A percentile compares a stretch with the other conserved stretches of the same genome.
Conservation (phyloP, 495 filamentous ascomycete genomes). For the Daldinia childiae region DNA sequence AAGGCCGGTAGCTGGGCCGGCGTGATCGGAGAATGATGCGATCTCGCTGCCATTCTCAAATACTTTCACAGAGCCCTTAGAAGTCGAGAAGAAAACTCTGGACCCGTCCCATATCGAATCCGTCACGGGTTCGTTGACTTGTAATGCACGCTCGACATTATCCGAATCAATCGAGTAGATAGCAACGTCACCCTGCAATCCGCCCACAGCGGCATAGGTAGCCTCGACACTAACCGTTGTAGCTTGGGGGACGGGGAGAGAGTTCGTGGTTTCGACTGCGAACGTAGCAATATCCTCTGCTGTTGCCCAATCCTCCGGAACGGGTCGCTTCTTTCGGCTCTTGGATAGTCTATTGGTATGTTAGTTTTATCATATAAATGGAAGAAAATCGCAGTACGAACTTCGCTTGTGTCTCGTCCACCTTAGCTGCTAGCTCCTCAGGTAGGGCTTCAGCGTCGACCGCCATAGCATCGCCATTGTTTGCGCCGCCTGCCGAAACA, state of each 20-base stretch:
- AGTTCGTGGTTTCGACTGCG: slow-evolving; percentile 68
- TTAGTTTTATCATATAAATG: slow-evolving; percentile 15
- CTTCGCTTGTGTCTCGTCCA: slow-evolving; percentile 81
- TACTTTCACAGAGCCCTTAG: slow-evolving; percentile 79
- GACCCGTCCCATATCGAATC: slow-evolving; percentile 80
- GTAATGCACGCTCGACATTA: slow-evolving; percentile 71
- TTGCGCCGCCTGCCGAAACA: slow-evolving; percentile 66
- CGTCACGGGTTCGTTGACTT: slow-evolving; percentile 75
- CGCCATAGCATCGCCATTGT: slow-evolving; percentile 86
- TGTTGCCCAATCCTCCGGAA: slow-evolving; percentile 87
- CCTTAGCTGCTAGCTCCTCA: slow-evolving; percentile 73
- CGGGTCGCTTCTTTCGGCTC: slow-evolving; percentile 83
- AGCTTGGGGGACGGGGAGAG: slow-evolving; percentile 68
- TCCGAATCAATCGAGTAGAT: slow-evolving; percentile 82
- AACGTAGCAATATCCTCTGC: slow-evolving; percentile 76
- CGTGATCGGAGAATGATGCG: slow-evolving; percentile 76
- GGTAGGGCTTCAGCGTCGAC: slow-evolving; percentile 80
- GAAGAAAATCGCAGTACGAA: slow-evolving; percentile 54
- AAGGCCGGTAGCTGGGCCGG: slow-evolving; percentile 79
- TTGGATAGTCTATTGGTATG: slow-evolving; percentile 72
- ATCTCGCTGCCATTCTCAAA: slow-evolving; percentile 74
- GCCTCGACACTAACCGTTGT: slow-evolving; percentile 75
- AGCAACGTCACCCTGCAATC: slow-evolving; percentile 77
- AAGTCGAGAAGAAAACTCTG: slow-evolving; percentile 73
- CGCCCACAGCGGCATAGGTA: slow-evolving; percentile 80